phyloP scores from a whole-genome alignment of 768 basidiomycete species.

The Podaxis pistillaris region DNA sequence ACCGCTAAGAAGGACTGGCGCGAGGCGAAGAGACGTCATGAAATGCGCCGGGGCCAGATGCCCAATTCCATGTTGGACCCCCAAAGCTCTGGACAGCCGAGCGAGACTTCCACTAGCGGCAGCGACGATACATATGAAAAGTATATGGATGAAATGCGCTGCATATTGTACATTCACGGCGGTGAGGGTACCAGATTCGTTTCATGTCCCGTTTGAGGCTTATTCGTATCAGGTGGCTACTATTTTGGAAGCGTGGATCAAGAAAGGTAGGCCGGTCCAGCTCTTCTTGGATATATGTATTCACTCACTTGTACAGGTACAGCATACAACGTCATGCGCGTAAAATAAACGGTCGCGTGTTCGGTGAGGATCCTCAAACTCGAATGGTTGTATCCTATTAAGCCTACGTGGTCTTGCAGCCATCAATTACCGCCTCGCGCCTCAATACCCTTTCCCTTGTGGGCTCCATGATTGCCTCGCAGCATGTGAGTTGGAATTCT shows the following conservation, averaged over 20 bases:
- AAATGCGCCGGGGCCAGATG: slow-evolving; percentile 40
- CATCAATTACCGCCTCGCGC: slow-evolving; percentile 84
- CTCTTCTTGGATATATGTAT: not conserved
- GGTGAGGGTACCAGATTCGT: slow-evolving; percentile 36
- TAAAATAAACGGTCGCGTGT: slow-evolving; percentile 90
- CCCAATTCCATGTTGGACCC: not conserved
- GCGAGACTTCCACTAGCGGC: slow-evolving; percentile 10
- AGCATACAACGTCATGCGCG: slow-evolving; percentile 83
- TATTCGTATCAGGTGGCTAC: slow-evolving; percentile 59
- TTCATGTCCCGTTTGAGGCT: not conserved
- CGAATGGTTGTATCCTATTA: not conserved
- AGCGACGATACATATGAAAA: slow-evolving; percentile 48
- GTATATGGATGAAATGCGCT: slow-evolving; percentile 82
- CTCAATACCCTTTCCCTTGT: slow-evolving; percentile 96
- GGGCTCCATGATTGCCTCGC: slow-evolving; percentile 87
- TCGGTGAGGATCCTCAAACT: slow-evolving; percentile 43
- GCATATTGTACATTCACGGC: slow-evolving; percentile 81
- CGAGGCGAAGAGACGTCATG: slow-evolving; percentile 58
- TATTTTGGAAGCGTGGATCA: slow-evolving; percentile 83
- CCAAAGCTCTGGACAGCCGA: not conserved
- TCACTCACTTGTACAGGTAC: slow-evolving; percentile 38
- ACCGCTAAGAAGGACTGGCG: slow-evolving; percentile 81
- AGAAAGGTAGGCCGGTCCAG: slow-evolving; percentile 46
- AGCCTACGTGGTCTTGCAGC: slow-evolving; percentile 40
- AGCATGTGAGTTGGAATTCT: slow-evolving; percentile 56